phyloP scores from a whole-genome alignment of 176 grass and related monocot genomes.

The Hyparrhenia diplandra region DNA sequence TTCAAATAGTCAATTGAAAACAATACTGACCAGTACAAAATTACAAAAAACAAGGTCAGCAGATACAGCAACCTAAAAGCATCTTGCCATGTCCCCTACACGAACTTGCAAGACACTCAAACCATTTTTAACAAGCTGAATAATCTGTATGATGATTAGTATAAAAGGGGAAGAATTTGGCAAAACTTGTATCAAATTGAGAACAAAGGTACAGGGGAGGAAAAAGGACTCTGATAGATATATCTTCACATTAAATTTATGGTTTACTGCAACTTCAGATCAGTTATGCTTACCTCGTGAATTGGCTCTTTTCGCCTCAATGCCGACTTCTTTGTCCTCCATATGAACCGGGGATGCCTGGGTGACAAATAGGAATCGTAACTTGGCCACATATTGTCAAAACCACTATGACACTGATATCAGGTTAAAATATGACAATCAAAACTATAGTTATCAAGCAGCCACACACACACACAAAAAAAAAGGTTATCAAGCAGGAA shows the following conservation, averaged over 20 bases:
- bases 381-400: neutral
- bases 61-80: constrained; percentile 18
- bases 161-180: neutral
- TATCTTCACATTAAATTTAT: neutral
- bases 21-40: neutral
- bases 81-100: neutral
- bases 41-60: neutral
- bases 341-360: constrained; percentile 65
- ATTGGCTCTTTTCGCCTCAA: constrained; percentile 59
- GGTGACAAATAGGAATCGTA: neutral
- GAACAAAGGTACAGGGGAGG: too few relatives aligned
- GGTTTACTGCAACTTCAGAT: neutral
- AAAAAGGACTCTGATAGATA: neutral
- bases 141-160: neutral
- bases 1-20: neutral
- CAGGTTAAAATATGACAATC: neutral
- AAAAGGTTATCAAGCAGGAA: neutral
- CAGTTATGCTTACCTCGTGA: constrained; percentile 40
- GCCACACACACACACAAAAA: too few relatives aligned
- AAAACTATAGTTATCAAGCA: neutral
- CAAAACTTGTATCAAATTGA: too few relatives aligned
- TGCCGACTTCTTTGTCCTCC: constrained; percentile 29
- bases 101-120: neutral
- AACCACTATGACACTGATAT: neutral
- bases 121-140: neutral